These are phyloP conservation scores for Chytriomyces sp. DNA, from an alignment of 192 early-diverging fungal genomes.

Conservation along the genomic window DNA sequence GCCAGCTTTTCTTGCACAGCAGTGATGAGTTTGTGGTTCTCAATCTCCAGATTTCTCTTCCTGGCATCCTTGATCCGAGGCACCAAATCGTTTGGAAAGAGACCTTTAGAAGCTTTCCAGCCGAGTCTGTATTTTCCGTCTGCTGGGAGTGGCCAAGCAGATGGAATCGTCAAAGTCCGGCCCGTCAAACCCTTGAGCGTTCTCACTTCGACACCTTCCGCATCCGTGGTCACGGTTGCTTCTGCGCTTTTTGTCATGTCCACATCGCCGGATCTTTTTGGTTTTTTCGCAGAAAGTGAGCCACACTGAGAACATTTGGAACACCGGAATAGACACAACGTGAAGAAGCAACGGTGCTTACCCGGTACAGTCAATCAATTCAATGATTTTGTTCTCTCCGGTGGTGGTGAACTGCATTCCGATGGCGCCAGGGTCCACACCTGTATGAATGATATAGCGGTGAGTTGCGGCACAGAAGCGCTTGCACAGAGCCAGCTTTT, in stretches of 20 bases:
- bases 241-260: conserved; percentile 65
- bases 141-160: conserved; percentile 54
- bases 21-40: conserved; percentile 48
- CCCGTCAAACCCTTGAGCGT: conserved; percentile 76
- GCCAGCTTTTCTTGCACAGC: conserved; percentile 52
- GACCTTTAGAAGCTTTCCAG: conserved; percentile 73
- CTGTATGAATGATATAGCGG: neutral
- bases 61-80: neutral
- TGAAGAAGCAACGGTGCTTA: conserved; percentile 26
- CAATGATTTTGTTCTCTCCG: conserved; percentile 88
- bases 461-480: neutral
- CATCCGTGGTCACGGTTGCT: conserved; percentile 51
- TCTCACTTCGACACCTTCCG: conserved; percentile 37
- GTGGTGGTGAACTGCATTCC: conserved; percentile 85
- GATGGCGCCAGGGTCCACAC: conserved; percentile 87
- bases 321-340: too few species aligned
- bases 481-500: neutral
- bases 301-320: too few species aligned
- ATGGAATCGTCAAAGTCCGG: conserved; percentile 66
- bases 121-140: conserved; percentile 82
- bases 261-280: conserved; percentile 50
- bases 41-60: neutral
- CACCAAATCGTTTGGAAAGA: conserved; percentile 69
- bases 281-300: neutral
- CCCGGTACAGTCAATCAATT: conserved; percentile 95